Evolutionary conservation across 1,139 yeast genomes (phyloP), one percentile per base, ranked within the genome.

Genomic region (Meyerozyma carpophila): DNA sequence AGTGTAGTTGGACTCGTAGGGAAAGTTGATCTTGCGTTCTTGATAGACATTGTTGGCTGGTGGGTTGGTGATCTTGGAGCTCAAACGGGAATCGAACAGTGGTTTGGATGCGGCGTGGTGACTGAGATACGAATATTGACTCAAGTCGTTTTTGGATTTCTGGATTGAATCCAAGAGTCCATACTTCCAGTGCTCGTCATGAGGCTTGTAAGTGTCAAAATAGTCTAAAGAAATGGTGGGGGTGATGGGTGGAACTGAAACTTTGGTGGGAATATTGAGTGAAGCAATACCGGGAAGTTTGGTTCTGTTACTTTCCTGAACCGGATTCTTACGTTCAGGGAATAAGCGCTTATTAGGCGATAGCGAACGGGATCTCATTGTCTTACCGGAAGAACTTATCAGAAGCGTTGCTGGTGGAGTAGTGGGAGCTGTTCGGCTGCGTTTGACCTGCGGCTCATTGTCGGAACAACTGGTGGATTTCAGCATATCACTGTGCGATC

Each of bases 1-100:
- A 14, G 80, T 73, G 54, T 77, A 77, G 51, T 77, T 76, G 21
- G 77, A 73, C 52, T 77, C 79, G 55, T 72, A 78, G 7, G 82
- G 82, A 52, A 75, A 78, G 54, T 76, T 73, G 41, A 75, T 70
- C 50, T 70, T 70, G 42, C 70, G 60, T 46, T 67, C 73, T 13
- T 18, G 26, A 18, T 34, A 34, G 20, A 34, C 11, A 13, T 34
- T 34, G 32, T 46, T 47, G 16, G 44, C 45, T 21, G 65, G 58
- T n/a, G 66, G 66, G 42, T 57, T 59, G 25, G 54, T 51, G 37
- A 65, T 63, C 47, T 67, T 68, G 40, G 68, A 57, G 42, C 71
- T 61, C 38, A 72, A 65, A 34, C 70, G 67, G 9, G 75, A 64
- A 51, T 70, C 73, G 49, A 73, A 72, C 20, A 58, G 56, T 26